These are phyloP conservation scores for Solanum corneliomulleri DNA, from an alignment of 257 asterid genomes.

Conservation along the genomic window DNA sequence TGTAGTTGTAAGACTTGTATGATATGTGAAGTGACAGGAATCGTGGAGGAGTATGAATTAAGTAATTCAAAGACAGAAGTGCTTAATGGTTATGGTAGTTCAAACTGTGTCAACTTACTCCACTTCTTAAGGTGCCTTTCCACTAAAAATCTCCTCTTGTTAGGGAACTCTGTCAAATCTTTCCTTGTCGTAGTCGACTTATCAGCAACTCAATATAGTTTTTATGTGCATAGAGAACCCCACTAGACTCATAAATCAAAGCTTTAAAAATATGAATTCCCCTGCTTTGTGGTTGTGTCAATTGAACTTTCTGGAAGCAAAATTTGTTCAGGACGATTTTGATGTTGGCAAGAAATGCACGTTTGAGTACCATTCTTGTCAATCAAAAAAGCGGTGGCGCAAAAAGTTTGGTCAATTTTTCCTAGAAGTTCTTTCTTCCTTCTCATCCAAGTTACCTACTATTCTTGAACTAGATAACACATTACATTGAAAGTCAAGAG, in stretches of 20 bases:
- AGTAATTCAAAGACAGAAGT: neutral
- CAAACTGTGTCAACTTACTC: neutral
- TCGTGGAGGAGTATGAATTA: neutral
- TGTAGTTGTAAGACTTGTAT: neutral
- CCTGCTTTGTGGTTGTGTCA: neutral
- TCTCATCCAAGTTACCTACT: neutral
- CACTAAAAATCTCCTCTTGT: neutral
- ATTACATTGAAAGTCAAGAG: neutral
- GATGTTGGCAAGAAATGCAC: neutral
- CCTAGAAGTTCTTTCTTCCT: neutral
- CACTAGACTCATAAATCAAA: neutral
- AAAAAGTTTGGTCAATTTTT: neutral
- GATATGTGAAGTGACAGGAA: neutral
- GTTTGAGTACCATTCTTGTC: neutral
- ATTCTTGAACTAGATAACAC: neutral
- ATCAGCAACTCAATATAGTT: neutral
- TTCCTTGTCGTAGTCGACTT: neutral
- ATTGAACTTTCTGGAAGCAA: neutral
- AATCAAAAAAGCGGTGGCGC: neutral
- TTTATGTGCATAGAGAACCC: neutral
- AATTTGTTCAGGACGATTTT: neutral
- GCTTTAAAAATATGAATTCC: neutral
- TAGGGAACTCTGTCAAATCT: neutral
- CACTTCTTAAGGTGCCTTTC: neutral
- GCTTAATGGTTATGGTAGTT: neutral